Conservation (phyloP, 345 rosid genomes). For the Populus euphratica region DNA sequence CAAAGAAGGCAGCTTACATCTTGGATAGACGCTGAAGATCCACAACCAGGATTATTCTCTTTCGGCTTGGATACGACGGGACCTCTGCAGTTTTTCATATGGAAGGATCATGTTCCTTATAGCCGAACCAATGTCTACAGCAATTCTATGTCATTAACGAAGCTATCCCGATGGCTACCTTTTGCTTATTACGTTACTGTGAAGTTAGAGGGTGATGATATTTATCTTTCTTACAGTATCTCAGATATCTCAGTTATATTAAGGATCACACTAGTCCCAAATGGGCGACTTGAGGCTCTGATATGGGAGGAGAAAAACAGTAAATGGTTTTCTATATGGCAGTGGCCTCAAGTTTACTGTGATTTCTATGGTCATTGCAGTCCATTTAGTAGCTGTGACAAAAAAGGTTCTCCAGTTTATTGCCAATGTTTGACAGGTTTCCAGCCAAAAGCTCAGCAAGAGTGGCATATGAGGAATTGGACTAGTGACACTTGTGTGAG, state of each 20-base stretch:
- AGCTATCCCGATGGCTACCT: background rate
- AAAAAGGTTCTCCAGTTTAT: background rate
- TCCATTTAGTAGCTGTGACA: background rate
- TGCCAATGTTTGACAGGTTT: slow-evolving; percentile 18
- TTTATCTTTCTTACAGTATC: background rate
- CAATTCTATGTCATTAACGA: background rate
- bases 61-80: background rate
- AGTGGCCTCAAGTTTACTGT: background rate
- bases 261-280: background rate
- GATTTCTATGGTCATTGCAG: slow-evolving; percentile 1
- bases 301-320: background rate
- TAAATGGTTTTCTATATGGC: background rate
- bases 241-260: background rate
- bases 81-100: background rate
- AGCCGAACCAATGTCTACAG: background rate
- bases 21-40: background rate
- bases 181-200: background rate
- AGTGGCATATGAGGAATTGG: slow-evolving; percentile 7
- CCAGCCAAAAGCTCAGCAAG: background rate
- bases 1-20: background rate
- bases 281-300: background rate
- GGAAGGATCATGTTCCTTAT: background rate
- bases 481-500: slow-evolving; percentile 11
- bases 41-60: background rate
- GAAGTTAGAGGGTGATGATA: background rate